Conservation (phyloP, 495 filamentous ascomycete genomes). For the Lasiosphaeriaceae sp. region DNA sequence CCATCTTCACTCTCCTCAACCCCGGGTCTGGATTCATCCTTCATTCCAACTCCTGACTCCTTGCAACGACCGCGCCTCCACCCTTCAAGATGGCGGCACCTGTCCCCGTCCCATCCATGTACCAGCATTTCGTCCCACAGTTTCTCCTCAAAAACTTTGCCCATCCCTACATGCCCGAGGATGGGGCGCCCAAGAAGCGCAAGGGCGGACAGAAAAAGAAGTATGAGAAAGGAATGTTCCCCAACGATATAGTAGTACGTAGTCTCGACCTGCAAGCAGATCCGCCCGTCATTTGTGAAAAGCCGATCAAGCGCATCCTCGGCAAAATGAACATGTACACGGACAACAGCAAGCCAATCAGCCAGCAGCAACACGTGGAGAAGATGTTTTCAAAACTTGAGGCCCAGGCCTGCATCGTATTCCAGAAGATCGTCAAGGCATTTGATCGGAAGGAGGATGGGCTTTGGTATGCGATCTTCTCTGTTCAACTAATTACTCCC, state of each 20-base stretch:
- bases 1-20: too few species aligned
- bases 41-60: too few species aligned
- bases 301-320: constrained; percentile 33
- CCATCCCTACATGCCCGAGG: constrained; percentile 17
- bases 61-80: too few species aligned
- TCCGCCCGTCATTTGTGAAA: constrained; percentile 23
- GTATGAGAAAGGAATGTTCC: constrained; percentile 19
- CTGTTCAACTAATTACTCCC: not conserved
- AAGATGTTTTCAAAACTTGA: constrained; percentile 35
- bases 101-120: constrained; percentile 16
- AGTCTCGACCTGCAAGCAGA: constrained; percentile 20
- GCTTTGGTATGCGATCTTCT: constrained; percentile 12
- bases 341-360: constrained; percentile 21
- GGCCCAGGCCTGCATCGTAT: constrained; percentile 22
- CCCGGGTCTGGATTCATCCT: too few species aligned
- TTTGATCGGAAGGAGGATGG: constrained; percentile 17
- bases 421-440: constrained; percentile 32
- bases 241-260: constrained; percentile 22
- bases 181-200: not conserved
- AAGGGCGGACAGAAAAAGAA: constrained; percentile 7
- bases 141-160: constrained; percentile 46
- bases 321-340: constrained; percentile 44
- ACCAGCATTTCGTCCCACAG: constrained; percentile 48
- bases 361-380: constrained; percentile 36
- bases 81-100: not conserved